Evolutionary conservation across 805 yeast genomes (phyloP).

Genomic region (Candida stauntonica): DNA sequence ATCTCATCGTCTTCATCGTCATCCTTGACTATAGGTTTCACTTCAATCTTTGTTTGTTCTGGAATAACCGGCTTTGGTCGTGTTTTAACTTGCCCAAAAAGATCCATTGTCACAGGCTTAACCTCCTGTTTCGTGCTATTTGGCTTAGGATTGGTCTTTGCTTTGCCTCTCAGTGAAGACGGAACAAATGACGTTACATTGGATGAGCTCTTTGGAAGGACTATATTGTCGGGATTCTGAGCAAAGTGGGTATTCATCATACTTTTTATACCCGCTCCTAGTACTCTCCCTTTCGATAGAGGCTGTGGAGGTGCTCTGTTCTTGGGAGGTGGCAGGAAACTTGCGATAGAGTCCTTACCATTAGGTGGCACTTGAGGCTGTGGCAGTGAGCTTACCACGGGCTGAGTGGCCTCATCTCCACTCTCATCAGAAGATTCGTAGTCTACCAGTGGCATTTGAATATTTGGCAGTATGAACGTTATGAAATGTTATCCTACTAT

Average conservation of each 20-base stretch:
- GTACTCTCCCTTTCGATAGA: constrained; percentile 9
- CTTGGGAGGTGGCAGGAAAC: constrained; percentile 25
- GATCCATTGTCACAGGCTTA: background rate
- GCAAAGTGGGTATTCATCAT: constrained; percentile 14
- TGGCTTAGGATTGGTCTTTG: background rate
- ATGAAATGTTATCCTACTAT: too few relatives aligned
- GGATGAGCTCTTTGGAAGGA: constrained; percentile 11
- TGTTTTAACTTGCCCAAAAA: constrained; percentile 3
- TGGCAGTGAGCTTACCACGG: background rate
- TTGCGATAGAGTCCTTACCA: constrained; percentile 17
- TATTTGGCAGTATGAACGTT: too few relatives aligned
- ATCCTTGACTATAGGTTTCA: background rate
- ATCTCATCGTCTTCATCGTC: constrained; percentile 7
- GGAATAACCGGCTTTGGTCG: background rate
- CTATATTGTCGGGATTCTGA: constrained; percentile 18
- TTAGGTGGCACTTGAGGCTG: too few relatives aligned
- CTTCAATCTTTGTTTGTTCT: constrained; percentile 1
- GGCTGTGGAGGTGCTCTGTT: constrained; percentile 7
- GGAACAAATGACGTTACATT: constrained; percentile 23
- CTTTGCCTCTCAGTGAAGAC: constrained; percentile 18
- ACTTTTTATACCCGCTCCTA: constrained; percentile 19
- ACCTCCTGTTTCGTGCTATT: background rate
- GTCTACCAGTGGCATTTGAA: constrained; percentile 16
- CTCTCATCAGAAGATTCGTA: constrained; percentile 18
- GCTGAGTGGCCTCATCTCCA: constrained; percentile 2